phyloP scores from a whole-genome alignment of 2,329 filamentous ascomycete genomes.

The Colletotrichum falcatum region DNA sequence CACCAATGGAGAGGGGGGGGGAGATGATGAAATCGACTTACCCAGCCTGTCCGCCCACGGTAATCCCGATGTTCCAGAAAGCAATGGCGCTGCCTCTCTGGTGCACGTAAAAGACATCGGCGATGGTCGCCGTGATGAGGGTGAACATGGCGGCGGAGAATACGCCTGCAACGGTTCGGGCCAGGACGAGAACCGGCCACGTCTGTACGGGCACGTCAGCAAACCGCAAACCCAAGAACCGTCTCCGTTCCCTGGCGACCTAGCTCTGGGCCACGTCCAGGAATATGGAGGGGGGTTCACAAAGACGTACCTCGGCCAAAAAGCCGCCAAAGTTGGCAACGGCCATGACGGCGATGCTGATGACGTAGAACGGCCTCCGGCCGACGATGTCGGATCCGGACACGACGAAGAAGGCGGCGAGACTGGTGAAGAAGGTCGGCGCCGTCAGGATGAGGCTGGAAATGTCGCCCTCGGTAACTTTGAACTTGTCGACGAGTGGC shows the following conservation, averaged over 20 bases:
- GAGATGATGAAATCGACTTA: not conserved
- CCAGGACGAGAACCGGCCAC: not conserved
- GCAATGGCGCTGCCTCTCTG: not conserved
- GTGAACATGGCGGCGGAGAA: not conserved
- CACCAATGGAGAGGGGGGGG: not conserved
- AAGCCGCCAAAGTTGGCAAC: not conserved
- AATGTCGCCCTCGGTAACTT: not conserved
- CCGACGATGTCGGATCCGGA: not conserved
- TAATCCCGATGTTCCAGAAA: not conserved
- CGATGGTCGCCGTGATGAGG: not conserved
- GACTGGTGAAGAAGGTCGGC: not conserved
- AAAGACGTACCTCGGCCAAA: not conserved
- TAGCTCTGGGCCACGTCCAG: not conserved
- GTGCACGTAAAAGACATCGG: not conserved
- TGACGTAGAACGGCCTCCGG: not conserved
- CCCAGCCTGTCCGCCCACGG: not conserved
- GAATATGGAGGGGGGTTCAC: too few species aligned
- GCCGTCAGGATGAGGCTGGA: not conserved
- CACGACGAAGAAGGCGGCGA: not conserved
- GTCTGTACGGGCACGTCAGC: not conserved
- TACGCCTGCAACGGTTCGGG: not conserved
- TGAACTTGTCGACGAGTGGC: not conserved
- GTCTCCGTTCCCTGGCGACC: not conserved
- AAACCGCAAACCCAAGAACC: not conserved
- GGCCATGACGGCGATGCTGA: not conserved